Conservation (phyloP, 2,329 filamentous ascomycete genomes). For the Teratosphaeria destructans region DNA sequence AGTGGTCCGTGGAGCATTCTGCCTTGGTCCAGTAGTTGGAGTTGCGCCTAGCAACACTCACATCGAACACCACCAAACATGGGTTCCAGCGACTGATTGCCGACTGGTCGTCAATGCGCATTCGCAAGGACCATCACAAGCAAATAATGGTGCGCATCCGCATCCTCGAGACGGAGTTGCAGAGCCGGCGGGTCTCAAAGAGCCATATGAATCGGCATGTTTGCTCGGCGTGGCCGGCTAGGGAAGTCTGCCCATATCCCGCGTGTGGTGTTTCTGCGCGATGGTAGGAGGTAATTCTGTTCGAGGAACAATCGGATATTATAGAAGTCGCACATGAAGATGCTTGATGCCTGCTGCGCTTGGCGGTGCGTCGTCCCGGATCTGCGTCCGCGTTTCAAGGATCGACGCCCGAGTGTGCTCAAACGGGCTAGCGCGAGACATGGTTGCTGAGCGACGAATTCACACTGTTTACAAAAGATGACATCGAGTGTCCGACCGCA, state of each 20-base stretch:
- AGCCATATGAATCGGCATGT: no score
- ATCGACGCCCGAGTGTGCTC: neutral
- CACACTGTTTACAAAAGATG: neutral
- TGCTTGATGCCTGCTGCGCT: neutral
- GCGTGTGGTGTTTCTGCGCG: neutral
- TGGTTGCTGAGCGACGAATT: neutral
- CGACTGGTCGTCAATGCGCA: neutral
- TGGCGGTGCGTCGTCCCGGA: neutral
- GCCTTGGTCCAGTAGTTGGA: neutral
- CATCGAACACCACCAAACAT: neutral
- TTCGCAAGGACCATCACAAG: neutral
- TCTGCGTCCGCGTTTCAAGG: neutral
- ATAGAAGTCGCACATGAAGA: neutral
- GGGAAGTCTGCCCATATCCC: neutral
- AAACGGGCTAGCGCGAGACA: neutral
- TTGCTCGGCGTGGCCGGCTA: no score
- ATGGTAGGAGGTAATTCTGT: no score
- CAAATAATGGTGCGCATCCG: no score
- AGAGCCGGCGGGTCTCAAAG: no score
- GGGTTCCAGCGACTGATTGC: neutral
- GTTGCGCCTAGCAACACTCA: neutral
- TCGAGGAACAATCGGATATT: neutral
- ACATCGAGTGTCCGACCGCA: neutral
- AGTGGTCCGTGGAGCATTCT: neutral
- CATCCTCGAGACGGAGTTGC: no score